A percentile compares a stretch with the other conserved stretches of the same genome.
Evolutionary conservation across 2,329 filamentous ascomycete species (phyloP).

Genomic region (Aspergillus latus): DNA sequence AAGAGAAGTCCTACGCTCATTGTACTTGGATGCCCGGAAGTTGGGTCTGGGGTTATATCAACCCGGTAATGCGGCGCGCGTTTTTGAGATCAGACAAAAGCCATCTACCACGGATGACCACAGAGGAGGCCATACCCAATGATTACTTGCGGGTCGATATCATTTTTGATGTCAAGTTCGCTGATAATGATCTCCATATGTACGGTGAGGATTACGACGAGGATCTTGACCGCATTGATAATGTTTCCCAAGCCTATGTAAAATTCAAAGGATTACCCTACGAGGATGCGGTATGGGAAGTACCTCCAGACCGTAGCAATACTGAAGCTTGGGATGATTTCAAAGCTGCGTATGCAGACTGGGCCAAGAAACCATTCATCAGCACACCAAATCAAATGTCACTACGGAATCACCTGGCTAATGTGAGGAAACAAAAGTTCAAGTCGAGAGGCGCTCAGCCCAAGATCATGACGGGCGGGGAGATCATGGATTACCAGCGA

Average conservation of each 20-base stretch:
- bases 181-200: constrained; percentile 45
- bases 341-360: constrained; percentile 79
- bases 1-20: constrained; percentile 73
- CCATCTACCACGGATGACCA: constrained; percentile 65
- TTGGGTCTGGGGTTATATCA: constrained; percentile 77
- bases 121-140: constrained; percentile 79
- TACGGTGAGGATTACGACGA: constrained; percentile 61
- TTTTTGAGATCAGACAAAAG: constrained; percentile 71
- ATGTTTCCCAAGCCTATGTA: constrained; percentile 73
- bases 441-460: constrained; percentile 71
- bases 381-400: constrained; percentile 53
- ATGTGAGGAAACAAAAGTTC: constrained; percentile 68
- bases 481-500: constrained; percentile 90
- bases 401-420: constrained; percentile 67
- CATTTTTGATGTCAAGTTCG: constrained; percentile 77
- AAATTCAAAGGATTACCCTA: constrained; percentile 94
- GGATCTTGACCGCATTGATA: constrained; percentile 68
- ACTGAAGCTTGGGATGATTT: constrained; percentile 73
- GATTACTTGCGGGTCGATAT: constrained; percentile 85
- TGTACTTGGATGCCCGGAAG: constrained; percentile 84
- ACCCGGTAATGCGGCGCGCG: constrained; percentile 64
- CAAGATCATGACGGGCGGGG: constrained; percentile 68
- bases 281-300: constrained; percentile 88
- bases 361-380: constrained; percentile 75
- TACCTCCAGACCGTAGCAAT: constrained; percentile 66